Base-by-base conservation (phyloP, 192 early-diverging fungal genomes). In the Mortierella antarctica region DNA sequence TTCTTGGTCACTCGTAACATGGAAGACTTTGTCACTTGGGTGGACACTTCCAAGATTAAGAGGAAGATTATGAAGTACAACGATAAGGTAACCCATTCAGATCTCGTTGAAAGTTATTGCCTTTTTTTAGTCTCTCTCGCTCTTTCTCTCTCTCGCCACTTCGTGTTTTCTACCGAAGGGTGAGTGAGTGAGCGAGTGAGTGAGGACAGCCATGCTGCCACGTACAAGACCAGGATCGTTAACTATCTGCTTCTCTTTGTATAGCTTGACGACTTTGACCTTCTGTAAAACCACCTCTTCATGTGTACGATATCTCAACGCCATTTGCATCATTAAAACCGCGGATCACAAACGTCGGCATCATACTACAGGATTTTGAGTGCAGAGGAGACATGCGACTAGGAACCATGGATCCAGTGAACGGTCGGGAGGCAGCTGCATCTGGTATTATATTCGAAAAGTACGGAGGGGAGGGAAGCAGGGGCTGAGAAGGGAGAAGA, bases 11-110 rank as follows among this genome's bases (percentile, higher is more conserved):
- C 83, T 23, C 83, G 95, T 18, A 95, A 92, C 67, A 93, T 97
- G 90, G 97, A 98, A 78, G 97, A 98, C 85, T 98, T 93, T 88
- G 92, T 98, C 8, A 97, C 97, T 2, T 98, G 97, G 97, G 95
- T 96, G 13, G 95, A 98, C 69, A 94, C 96, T n/a, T 96, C 94
- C 64, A 95, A 95, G 89, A 97, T 98, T 80, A 96, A 96, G 88
- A 89, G 93, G 68, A 97, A 97, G 93, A 95, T 98, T 74, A 87
- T 96, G 76, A 97, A 96, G 83, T 95, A 95, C 86, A 95, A 94
- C 82, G 93, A 95, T 88, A 93, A 94, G 86, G 89, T 92, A 79
- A 74, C 47, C 49, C 55, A 17, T 49, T 18, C 31, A 31, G 31
- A 31, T 2, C 31, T 31, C 21, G 5, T 8, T 5, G 15, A 10